Evolutionary conservation across 495 filamentous ascomycete genomes (phyloP).

Genomic region (Xylaria telfairii): DNA sequence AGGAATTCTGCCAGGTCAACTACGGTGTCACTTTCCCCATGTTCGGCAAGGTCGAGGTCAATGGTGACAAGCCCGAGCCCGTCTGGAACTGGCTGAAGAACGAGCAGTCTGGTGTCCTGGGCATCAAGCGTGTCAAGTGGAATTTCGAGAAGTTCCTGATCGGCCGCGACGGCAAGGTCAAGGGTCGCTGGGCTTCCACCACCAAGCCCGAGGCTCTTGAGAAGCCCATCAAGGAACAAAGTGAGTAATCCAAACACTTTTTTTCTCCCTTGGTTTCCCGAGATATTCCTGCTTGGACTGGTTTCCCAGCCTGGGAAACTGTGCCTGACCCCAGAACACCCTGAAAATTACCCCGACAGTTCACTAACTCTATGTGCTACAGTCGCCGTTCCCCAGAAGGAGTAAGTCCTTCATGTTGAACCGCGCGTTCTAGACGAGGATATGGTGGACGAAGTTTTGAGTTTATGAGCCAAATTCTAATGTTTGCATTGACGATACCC

Average conservation of each 20-base stretch:
- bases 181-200: conserved; percentile 78
- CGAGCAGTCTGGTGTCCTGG: conserved; percentile 80
- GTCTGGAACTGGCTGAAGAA: conserved; percentile 89
- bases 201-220: conserved; percentile 85
- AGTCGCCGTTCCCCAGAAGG: conserved; percentile 34
- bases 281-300: not conserved
- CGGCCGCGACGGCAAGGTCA: conserved; percentile 82
- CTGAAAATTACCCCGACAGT: not conserved
- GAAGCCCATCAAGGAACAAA: conserved; percentile 72
- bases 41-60: conserved; percentile 90
- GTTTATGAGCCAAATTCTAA: conserved; percentile 23
- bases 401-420: conserved; percentile 33
- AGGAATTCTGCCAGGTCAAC: conserved; percentile 90
- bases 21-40: conserved; percentile 96
- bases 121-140: conserved; percentile 91
- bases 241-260: conserved; percentile 10
- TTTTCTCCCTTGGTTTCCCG: not conserved
- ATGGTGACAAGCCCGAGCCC: conserved; percentile 80
- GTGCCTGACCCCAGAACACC: not conserved
- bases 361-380: not conserved
- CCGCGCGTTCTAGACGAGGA: conserved; percentile 9
- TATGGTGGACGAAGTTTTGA: conserved; percentile 12
- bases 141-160: conserved; percentile 98
- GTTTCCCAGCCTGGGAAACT: not conserved
- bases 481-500: conserved; percentile 36